phyloP scores from a whole-genome alignment of 169 alveolate species.

The Cyclospora cayetanensis region DNA sequence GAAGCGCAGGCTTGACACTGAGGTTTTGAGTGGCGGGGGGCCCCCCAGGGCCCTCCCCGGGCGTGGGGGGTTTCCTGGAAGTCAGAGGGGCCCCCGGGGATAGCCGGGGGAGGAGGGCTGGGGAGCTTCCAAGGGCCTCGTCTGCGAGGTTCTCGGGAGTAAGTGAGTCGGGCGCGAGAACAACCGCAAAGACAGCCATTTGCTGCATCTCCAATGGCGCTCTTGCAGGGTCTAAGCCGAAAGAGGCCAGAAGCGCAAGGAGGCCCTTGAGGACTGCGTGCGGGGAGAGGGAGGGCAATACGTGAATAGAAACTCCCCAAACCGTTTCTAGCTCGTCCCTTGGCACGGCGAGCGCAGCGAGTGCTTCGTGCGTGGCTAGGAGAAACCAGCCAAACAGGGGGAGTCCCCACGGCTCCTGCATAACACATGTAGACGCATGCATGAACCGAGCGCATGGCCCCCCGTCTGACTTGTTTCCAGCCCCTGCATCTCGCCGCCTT shows the following conservation, averaged over 20 bases:
- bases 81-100: not conserved
- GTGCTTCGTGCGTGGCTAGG: not conserved
- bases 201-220: not conserved
- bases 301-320: not conserved
- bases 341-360: not conserved
- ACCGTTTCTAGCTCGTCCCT: not conserved
- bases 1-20: not conserved
- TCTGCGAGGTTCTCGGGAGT: not conserved
- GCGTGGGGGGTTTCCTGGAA: not conserved
- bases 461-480: too few species aligned
- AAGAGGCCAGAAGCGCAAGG: not conserved
- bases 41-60: constrained; percentile 3
- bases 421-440: too few species aligned
- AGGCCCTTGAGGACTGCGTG: not conserved
- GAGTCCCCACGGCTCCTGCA: not conserved
- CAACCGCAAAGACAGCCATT: not conserved
- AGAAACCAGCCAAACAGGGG: not conserved
- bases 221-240: not conserved
- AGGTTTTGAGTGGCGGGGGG: not conserved
- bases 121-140: not conserved
- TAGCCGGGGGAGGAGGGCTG: not conserved
- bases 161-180: not conserved
- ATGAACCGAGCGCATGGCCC: too few species aligned
- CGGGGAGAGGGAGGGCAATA: not conserved
- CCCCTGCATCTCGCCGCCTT: too few species aligned